phyloP scores from a whole-genome alignment of 2,329 filamentous ascomycete species.

The Diaporthe sp. region DNA sequence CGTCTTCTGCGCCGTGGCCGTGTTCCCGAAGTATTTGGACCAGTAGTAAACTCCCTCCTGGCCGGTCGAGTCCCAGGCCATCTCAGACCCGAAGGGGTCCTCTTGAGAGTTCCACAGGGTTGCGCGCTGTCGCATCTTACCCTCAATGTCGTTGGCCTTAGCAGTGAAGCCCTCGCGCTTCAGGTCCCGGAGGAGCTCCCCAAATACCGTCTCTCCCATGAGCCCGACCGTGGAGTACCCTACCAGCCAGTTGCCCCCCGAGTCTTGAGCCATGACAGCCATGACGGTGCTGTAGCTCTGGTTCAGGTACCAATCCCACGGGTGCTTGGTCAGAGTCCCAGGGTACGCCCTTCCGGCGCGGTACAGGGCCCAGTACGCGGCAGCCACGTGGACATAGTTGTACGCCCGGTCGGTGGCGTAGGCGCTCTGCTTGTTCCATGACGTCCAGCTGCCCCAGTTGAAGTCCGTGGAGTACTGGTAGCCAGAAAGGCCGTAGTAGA shows the following conservation, averaged over 20 bases:
- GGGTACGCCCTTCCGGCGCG: conserved; percentile 65
- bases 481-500: conserved; percentile 63
- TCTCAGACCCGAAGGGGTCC: conserved; percentile 71
- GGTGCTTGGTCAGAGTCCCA: conserved; percentile 54
- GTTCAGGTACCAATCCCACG: conserved; percentile 68
- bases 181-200: conserved; percentile 65
- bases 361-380: conserved; percentile 70
- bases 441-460: conserved; percentile 65
- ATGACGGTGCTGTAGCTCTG: conserved; percentile 67
- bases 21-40: conserved; percentile 67
- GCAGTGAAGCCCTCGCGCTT: conserved; percentile 58
- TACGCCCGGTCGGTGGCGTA: conserved; percentile 66
- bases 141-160: conserved; percentile 57
- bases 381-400: conserved; percentile 70
- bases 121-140: conserved; percentile 63
- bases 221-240: conserved; percentile 62
- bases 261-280: conserved; percentile 52
- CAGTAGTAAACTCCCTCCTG: conserved; percentile 74
- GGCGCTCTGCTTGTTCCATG: conserved; percentile 63
- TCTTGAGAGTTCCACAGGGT: conserved; percentile 62
- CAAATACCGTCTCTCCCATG: conserved; percentile 73
- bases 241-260: conserved; percentile 43
- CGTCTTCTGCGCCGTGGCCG: conserved; percentile 60
- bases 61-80: conserved; percentile 74
- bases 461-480: conserved; percentile 60